Evolutionary conservation across 148 eudicot genomes (phyloP).

Genomic region (Cornus florida): DNA sequence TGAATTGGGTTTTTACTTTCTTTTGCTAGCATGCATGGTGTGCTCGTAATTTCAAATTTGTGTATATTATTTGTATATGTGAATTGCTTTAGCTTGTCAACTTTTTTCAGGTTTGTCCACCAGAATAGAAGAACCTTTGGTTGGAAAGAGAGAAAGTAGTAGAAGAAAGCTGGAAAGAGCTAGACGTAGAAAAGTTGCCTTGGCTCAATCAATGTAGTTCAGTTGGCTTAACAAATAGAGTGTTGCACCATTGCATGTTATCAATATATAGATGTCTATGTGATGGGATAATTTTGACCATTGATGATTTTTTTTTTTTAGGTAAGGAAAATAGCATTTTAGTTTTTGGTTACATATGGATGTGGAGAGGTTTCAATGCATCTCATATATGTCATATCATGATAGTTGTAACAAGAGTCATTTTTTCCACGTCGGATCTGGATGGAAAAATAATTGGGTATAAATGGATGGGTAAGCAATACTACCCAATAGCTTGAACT

Average conservation of each 20-base stretch:
- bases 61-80: background rate
- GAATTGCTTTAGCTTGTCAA: background rate
- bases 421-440: too few relatives aligned
- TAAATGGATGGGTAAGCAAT: too few relatives aligned
- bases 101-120: constrained; percentile 35
- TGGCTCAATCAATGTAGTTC: constrained; percentile 9
- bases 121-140: constrained; percentile 34
- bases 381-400: background rate
- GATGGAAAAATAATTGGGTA: too few relatives aligned
- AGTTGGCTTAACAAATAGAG: background rate
- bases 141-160: constrained; percentile 18
- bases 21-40: background rate
- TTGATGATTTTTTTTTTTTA: background rate
- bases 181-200: constrained; percentile 3
- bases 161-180: constrained; percentile 26
- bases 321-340: too few relatives aligned
- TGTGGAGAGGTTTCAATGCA: background rate
- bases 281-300: background rate
- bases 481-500: too few relatives aligned
- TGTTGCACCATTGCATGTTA: background rate
- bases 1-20: background rate
- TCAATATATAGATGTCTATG: background rate
- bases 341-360: background rate
- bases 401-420: too few relatives aligned
- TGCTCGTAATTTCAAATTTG: background rate